phyloP scores from a whole-genome alignment of 176 grass and related monocot genomes.

The Raddia guianensis region DNA sequence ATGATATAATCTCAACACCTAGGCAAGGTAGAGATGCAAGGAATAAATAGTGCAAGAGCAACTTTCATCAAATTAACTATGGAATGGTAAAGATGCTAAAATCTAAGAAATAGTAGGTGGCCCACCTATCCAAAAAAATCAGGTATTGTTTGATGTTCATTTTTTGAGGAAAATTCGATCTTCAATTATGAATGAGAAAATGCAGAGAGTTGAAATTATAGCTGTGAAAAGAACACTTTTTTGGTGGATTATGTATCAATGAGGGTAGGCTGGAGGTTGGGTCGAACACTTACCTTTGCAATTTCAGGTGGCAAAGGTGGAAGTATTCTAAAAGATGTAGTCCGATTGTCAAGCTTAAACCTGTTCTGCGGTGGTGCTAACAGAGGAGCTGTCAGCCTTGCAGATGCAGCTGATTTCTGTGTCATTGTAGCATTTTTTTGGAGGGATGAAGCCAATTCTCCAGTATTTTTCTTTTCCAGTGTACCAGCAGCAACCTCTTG shows the following conservation, averaged over 20 bases:
- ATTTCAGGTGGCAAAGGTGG: conserved; percentile 82
- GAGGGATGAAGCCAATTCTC: conserved; percentile 46
- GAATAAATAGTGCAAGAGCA: conserved; percentile 6
- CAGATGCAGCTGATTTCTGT: conserved; percentile 49
- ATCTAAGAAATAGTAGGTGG: conserved; percentile 28
- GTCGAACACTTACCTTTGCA: conserved; percentile 68
- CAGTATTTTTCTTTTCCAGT: conserved; percentile 52
- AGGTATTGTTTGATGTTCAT: neutral
- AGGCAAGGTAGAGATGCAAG: neutral
- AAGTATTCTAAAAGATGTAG: conserved; percentile 87
- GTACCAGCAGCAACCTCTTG: conserved; percentile 46
- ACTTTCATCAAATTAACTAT: conserved; percentile 16
- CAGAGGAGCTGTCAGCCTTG: conserved; percentile 45
- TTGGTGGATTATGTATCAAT: conserved; percentile 6
- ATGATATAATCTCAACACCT: conserved; percentile 9
- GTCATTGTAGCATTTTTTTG: conserved; percentile 46
- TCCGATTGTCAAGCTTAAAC: conserved; percentile 84
- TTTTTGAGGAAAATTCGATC: neutral
- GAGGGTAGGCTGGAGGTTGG: conserved; percentile 18
- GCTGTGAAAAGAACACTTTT: neutral
- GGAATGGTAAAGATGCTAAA: conserved; percentile 21
- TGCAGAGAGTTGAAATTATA: conserved; percentile 2
- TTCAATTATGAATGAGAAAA: conserved; percentile 20
- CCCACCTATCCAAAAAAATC: conserved; percentile 19
- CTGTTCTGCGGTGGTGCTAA: conserved; percentile 41